Base-by-base conservation (phyloP, 2,329 filamentous ascomycete genomes). In the Penicillium brevicompactum region DNA sequence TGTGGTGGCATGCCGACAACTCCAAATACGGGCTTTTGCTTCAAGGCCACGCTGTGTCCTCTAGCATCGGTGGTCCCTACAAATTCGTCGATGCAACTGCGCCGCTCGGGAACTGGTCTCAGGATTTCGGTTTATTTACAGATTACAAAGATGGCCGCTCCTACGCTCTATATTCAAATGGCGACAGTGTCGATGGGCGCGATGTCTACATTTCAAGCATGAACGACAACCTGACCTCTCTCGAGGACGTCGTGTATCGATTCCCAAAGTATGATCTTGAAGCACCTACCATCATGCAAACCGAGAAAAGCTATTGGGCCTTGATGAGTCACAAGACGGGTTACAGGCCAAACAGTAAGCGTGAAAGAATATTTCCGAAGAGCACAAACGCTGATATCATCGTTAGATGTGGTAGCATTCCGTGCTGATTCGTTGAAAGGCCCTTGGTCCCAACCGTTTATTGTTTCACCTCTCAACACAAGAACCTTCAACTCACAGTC, bases 281-380 rank as follows among this genome's bases (percentile, higher is more conserved):
- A 61, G 84, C 83, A 0, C 84, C 84, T 0, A 84, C 81, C 0
- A 85, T 86, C 49, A 74, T 86, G 5, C 83, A 85, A 64, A 86
- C 84, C 0, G 82, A 86, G 2, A 75, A 77, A 55, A 84, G 81
- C 60, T 86, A 86, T 61, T 86, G 81, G 61, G 81, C 82, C 0
- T 63, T 86, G 34, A 85, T 86, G 83, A 84, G 81, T 60, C 84
- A 86, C 58, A 86, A 86, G 73, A 86, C 84, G 0, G 84, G 84
- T 0, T 86, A 86, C 51, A 74, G 84, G n/a, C 83, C 84, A 1
- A 86, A 86, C 49, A 85, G 76, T 71, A 44, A 56, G 66, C 55
- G 21, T 0, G 14, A 3, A 2, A 5, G 1, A 38, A 22, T 1
- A 8, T 3, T 3, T 3, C 13, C 1, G 4, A 27, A 27, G 8